phyloP scores from a whole-genome alignment of 176 grass and related monocot genomes.

The Triticum timopheevii region DNA sequence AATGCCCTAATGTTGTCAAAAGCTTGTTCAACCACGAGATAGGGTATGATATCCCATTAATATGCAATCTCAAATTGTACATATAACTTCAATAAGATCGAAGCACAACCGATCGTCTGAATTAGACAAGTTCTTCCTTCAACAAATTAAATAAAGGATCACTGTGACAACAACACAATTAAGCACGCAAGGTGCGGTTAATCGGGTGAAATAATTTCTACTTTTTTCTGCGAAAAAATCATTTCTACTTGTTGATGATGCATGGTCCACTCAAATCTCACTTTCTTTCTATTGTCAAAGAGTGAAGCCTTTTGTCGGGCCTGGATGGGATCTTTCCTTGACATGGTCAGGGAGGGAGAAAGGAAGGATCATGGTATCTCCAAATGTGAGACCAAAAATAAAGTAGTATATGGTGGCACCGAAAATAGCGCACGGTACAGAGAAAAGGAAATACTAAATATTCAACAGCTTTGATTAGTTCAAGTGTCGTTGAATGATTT shows the following conservation, averaged over 20 bases:
- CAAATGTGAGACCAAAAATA: neutral
- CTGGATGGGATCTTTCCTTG: constrained; percentile 22
- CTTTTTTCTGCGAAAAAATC: neutral
- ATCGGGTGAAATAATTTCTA: neutral
- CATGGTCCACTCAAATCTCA: neutral
- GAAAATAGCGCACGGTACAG: neutral
- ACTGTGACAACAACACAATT: no score
- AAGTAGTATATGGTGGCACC: neutral
- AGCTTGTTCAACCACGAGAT: no score
- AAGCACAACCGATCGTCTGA: no score
- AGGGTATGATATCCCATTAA: no score
- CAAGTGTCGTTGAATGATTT: constrained; percentile 39
- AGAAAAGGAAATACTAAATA: neutral
- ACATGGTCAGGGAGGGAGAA: neutral
- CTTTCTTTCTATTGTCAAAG: neutral
- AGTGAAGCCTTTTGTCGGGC: constrained; percentile 2
- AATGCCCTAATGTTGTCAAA: no score
- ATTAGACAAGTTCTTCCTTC: no score
- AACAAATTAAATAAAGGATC: no score
- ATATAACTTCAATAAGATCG: no score
- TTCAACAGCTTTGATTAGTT: neutral
- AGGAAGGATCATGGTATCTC: neutral
- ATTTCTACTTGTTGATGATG: neutral
- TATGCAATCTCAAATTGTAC: no score
- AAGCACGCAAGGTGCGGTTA: no score